Evolutionary conservation across 805 yeast genomes (phyloP), one percentile per base, ranked within the genome.

Genomic region (Dipodascus albidus): DNA sequence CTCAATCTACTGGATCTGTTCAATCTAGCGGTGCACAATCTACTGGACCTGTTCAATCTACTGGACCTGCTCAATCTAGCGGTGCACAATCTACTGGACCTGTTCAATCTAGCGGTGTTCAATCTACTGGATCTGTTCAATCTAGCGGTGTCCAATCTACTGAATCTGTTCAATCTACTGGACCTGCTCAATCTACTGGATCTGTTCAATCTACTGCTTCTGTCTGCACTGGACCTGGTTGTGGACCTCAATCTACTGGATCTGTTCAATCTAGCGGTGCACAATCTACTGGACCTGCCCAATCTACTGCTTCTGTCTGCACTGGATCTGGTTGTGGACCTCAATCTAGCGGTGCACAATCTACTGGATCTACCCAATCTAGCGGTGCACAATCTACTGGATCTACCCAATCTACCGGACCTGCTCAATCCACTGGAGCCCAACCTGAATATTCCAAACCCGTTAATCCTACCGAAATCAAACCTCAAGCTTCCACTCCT

Each of bases 1-100:
- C 42, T 50, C 57, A n/a, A 47, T 60, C 41, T 55, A 60, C 38
- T 27, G 56, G 22, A 24, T 56, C 54, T 35, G 20, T 57, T 33
- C 14, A 48, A 41, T 41, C 47, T 41, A 41, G 47, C 22, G 47
- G 8, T 14, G 19, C 47, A 9, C 47, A 41, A 41, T 41, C 47
- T 19, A 9, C 19, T 41, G 47, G 22, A n/a, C 11, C 33, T 27
- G 33, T 11, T 27, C 33, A 27, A 27, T 6, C 33, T 11, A 6
- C 33, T 27, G 33, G 33, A 6, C 11, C 33, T 11, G 33, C 33
- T 27, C 11, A 6, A 6, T 27, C 33, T 6, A 27, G 33, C 33
- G 33, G 6, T 27, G 9, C 33, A 6, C 33, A 27, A 27, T 6
- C 33, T 27, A 6, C 33, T 27, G 33, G 33, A 27, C 11, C 33